These are phyloP conservation scores for Trichoderma sp. DNA, from an alignment of 2,329 filamentous ascomycete species.

Conservation along the genomic window DNA sequence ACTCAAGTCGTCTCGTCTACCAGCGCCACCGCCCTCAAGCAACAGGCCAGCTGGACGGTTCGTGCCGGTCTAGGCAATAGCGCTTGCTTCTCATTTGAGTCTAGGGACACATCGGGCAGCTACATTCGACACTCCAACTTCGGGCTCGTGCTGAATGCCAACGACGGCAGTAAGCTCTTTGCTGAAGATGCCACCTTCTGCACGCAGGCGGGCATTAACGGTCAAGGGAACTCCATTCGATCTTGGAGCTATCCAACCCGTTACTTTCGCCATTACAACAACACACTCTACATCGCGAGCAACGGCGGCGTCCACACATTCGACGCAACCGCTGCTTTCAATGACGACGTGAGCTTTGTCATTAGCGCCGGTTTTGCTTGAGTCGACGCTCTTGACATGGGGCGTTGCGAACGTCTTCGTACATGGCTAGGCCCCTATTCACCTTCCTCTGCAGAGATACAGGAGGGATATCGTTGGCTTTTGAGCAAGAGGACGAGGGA, in stretches of 20 bases:
- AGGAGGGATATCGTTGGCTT: too few species aligned
- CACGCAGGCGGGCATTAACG: constrained; percentile 11
- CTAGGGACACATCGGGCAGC: constrained; percentile 2
- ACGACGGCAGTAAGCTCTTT: constrained; percentile 10
- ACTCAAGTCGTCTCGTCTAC: constrained; percentile 8
- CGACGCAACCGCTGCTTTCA: background rate
- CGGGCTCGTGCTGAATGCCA: constrained; percentile 5
- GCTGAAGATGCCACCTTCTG: constrained; percentile 12
- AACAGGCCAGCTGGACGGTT: constrained; percentile 15
- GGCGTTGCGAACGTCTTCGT: too few species aligned
- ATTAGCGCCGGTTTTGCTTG: constrained; percentile 3
- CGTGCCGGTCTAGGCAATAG: constrained; percentile 1
- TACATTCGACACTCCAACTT: constrained; percentile 11
- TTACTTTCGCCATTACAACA: constrained; percentile 5
- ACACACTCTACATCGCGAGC: background rate
- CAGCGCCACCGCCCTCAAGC: background rate
- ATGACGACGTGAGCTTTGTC: constrained; percentile 19
- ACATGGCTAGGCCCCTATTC: too few species aligned
- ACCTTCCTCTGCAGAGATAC: too few species aligned
- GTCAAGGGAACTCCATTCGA: constrained; percentile 6
- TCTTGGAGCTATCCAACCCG: constrained; percentile 15
- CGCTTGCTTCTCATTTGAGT: constrained; percentile 17
- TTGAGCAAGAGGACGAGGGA: too few species aligned
- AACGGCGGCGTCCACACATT: constrained; percentile 7
- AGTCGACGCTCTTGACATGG: background rate